Base-by-base conservation (phyloP, 352 stramenopile species). In the Phytopythium sindhum region DNA sequence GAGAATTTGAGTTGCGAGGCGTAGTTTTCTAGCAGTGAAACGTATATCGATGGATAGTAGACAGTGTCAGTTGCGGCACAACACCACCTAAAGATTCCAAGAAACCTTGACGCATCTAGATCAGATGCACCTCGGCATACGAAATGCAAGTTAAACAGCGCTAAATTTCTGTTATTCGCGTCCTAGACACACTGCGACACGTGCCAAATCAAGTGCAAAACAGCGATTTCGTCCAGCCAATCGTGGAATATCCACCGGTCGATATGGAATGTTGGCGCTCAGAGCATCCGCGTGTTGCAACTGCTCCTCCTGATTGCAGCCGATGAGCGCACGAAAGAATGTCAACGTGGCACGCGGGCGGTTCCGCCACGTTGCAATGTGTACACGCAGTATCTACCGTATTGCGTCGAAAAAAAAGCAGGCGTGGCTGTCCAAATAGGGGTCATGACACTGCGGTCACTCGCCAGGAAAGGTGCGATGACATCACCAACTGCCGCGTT, bases 401-500 rank as follows among this genome's bases (percentile, higher is more conserved):
- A n/a, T n/a, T n/a, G n/a, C n/a, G n/a, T n/a, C n/a, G n/a, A n/a
- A n/a, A 45, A 45, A 45, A 45, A 45, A 45, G 17, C 41, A 45
- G 17, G 41, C 17, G 17, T 39, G 33, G 14, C 33, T 2, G 33
- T 39, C 33, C 33, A 2, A 39, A 39, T 39, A 6, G 33, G 14
- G 14, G 33, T 10, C 33, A 39, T 39, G 33, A 39, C 33, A 10
- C 33, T 10, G 33, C 33, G 33, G 33, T 10, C 33, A 10, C 33
- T 39, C 33, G 33, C n/a, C 31, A 39, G 33, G 33, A 10, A 39
- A 14, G 33, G 1, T 11, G 33, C 31, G 33, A 45, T 50, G 42
- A 50, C 42, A 50, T 50, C 42, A 50, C 42, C 42, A 45, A 45
- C 41, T 17, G 41, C 41, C 41, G 41, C 41, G 41, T n/a, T 45